A percentile compares a stretch with the other conserved stretches of the same genome.
These are phyloP conservation scores for Cystofilobasidium capitatum DNA, from an alignment of 768 basidiomycete genomes.

Conservation along the genomic window DNA sequence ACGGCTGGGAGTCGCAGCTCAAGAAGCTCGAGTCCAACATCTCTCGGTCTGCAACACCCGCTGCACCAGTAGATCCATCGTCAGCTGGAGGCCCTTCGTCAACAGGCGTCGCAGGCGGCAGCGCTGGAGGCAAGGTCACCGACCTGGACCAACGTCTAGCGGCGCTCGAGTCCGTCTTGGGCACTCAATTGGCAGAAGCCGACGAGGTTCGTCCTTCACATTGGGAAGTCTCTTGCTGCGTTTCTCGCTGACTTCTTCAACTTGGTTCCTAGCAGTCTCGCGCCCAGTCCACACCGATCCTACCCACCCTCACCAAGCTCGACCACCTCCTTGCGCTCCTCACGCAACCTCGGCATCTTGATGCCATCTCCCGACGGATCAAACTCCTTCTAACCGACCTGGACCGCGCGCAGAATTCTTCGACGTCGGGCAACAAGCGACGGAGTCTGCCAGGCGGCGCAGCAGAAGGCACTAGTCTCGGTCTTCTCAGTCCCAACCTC, in stretches of 20 bases:
- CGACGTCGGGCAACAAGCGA: neutral
- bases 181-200: slow-evolving; percentile 63
- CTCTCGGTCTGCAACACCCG: slow-evolving; percentile 6
- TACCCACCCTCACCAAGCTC: slow-evolving; percentile 69
- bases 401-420: slow-evolving; percentile 55
- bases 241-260: neutral
- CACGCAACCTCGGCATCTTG: slow-evolving; percentile 90
- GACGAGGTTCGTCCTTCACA: slow-evolving; percentile 58
- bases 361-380: slow-evolving; percentile 84
- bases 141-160: slow-evolving; percentile 77
- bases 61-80: slow-evolving; percentile 26
- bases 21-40: slow-evolving; percentile 14
- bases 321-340: slow-evolving; percentile 77
- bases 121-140: slow-evolving; percentile 47
- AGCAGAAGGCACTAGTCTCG: neutral
- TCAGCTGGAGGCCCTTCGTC: slow-evolving; percentile 28
- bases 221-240: neutral
- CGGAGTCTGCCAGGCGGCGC: neutral
- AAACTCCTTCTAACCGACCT: slow-evolving; percentile 88
- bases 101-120: slow-evolving; percentile 12
- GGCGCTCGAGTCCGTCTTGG: slow-evolving; percentile 70
- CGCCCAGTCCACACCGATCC: slow-evolving; percentile 48
- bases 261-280: neutral
- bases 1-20: slow-evolving; percentile 25
- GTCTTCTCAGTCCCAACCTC: neutral